phyloP scores from a whole-genome alignment of 768 basidiomycete species.

The Tulasnella sp. region DNA sequence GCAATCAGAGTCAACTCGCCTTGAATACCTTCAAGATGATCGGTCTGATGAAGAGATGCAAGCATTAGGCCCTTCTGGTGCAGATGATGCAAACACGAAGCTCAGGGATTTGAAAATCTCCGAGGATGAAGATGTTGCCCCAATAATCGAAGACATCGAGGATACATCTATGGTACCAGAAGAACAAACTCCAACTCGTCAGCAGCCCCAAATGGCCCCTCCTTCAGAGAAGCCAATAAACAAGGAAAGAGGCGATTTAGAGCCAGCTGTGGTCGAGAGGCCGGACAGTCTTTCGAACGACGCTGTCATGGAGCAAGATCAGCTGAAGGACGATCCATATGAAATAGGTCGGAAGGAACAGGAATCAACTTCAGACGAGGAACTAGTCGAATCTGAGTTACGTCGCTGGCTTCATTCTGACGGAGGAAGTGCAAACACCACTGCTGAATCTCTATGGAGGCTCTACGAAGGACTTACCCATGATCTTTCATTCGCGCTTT shows the following conservation, averaged over 20 bases:
- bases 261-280: neutral
- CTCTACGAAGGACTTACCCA: constrained; percentile 82
- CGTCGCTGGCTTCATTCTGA: constrained; percentile 44
- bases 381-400: constrained; percentile 38
- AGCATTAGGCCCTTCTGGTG: constrained; percentile 74
- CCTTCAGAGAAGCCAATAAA: constrained; percentile 5
- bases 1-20: constrained; percentile 21
- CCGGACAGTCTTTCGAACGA: neutral
- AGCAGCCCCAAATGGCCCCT: neutral
- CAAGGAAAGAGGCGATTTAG: constrained; percentile 19
- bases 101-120: constrained; percentile 67
- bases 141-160: constrained; percentile 15
- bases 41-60: constrained; percentile 65
- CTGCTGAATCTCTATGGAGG: constrained; percentile 75
- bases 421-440: constrained; percentile 38
- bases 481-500: constrained; percentile 79
- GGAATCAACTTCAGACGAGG: neutral
- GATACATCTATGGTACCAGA: neutral
- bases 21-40: constrained; percentile 68
- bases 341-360: no score
- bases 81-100: constrained; percentile 63
- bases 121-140: constrained; percentile 36
- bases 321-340: neutral
- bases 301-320: neutral
- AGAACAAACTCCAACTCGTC: neutral